Evolutionary conservation across 306 rosid genomes (phyloP).

Genomic region (barrel medic (Medicago truncatula)): DNA sequence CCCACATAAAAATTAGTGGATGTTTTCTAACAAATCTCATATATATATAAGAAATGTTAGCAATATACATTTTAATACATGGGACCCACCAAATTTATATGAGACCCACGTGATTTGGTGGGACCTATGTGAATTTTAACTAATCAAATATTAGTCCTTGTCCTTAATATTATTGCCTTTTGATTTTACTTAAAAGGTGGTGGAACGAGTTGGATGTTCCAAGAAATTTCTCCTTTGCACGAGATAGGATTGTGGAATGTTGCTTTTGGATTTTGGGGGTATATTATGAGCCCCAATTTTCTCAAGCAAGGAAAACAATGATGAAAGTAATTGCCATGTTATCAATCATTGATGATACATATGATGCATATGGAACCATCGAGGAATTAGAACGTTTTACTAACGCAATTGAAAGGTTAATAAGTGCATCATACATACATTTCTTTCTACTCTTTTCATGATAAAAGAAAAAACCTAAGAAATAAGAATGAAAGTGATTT

Average conservation of each 20-base stretch:
- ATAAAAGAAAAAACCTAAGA: too few species aligned
- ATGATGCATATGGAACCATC: not conserved
- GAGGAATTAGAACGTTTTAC: conserved; percentile 1
- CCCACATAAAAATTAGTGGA: too few species aligned
- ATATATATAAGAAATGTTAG: too few species aligned
- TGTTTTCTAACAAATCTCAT: too few species aligned
- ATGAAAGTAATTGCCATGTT: not conserved
- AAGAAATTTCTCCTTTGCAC: not conserved
- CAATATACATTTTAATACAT: too few species aligned
- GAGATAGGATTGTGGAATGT: conserved; percentile 39
- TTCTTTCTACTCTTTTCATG: too few species aligned
- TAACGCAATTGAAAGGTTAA: not conserved
- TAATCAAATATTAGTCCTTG: too few species aligned
- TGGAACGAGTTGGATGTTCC: not conserved
- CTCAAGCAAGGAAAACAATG: conserved; percentile 32
- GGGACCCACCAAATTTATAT: too few species aligned
- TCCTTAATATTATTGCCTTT: not conserved
- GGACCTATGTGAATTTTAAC: too few species aligned
- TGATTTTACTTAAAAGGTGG: not conserved
- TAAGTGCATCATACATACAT: too few species aligned
- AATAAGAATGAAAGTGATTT: too few species aligned
- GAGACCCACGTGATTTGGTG: too few species aligned
- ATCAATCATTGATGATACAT: not conserved
- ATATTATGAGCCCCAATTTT: conserved; percentile 33
- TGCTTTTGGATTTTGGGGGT: conserved; percentile 18